Conservation (phyloP, 257 asterid species). For the Solanum neorickii region DNA sequence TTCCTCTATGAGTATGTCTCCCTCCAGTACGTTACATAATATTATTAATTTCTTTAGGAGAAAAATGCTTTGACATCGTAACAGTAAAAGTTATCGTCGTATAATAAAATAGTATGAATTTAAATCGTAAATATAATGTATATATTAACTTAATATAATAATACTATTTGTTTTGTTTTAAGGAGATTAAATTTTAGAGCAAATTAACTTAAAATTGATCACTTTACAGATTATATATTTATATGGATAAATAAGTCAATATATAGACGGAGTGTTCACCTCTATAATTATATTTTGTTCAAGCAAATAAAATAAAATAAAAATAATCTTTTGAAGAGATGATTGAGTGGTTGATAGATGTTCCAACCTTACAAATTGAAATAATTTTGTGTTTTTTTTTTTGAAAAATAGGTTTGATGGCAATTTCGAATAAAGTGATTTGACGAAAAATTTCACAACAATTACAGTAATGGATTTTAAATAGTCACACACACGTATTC, state of each 20-base stretch:
- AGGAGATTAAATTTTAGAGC: background rate
- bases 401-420: background rate
- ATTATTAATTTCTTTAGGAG: background rate
- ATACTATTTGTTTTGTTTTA: background rate
- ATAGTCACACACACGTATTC: no score
- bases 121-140: background rate
- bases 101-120: no score
- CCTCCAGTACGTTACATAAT: background rate
- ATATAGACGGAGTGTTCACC: no score
- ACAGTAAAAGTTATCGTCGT: background rate
- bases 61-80: background rate
- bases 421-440: background rate
- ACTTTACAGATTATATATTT: no score
- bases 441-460: no score
- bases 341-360: no score
- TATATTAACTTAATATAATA: background rate
- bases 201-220: background rate
- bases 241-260: no score
- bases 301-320: no score
- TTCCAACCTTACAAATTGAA: no score
- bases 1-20: background rate
- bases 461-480: background rate
- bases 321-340: no score
- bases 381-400: no score
- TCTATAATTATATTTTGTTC: no score